Evolutionary conservation across 148 eudicot genomes (phyloP).

Genomic region (Arctostaphylos glauca): DNA sequence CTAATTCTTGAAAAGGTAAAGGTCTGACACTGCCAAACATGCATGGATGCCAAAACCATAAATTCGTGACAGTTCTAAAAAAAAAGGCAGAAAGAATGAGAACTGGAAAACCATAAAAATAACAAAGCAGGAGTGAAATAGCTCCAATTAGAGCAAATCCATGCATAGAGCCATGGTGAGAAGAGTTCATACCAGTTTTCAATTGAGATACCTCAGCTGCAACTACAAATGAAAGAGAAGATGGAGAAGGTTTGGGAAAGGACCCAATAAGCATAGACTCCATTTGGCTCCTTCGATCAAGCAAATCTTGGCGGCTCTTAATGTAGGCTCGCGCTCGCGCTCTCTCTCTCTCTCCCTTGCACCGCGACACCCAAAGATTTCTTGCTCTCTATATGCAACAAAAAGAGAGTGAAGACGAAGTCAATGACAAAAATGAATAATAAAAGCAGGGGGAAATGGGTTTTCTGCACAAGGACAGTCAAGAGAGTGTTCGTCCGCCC

Average conservation of each 20-base stretch:
- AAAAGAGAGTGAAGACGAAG: neutral
- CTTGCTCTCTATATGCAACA: neutral
- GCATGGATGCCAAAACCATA: neutral
- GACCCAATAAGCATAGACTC: slow-evolving; percentile 43
- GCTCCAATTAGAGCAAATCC: neutral
- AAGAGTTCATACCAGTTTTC: slow-evolving; percentile 26
- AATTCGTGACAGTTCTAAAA: neutral
- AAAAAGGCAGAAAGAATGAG: neutral
- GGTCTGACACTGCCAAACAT: neutral
- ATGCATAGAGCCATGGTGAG: neutral
- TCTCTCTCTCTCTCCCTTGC: neutral
- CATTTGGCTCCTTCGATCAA: slow-evolving; percentile 26
- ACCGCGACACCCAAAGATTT: too few species aligned
- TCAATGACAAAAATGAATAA: neutral
- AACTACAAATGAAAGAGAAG: slow-evolving; percentile 22
- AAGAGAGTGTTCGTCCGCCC: neutral
- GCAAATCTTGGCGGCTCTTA: neutral
- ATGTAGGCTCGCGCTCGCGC: neutral
- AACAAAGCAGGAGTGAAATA: neutral
- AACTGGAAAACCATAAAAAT: slow-evolving; percentile 1
- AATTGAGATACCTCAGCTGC: slow-evolving; percentile 22
- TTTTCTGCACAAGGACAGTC: neutral
- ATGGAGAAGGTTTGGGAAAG: slow-evolving; percentile 27
- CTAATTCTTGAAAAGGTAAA: neutral
- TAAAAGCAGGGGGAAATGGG: too few species aligned